Evolutionary conservation across 139 green algal species (phyloP).

Genomic region (Coelastrella sp.): DNA sequence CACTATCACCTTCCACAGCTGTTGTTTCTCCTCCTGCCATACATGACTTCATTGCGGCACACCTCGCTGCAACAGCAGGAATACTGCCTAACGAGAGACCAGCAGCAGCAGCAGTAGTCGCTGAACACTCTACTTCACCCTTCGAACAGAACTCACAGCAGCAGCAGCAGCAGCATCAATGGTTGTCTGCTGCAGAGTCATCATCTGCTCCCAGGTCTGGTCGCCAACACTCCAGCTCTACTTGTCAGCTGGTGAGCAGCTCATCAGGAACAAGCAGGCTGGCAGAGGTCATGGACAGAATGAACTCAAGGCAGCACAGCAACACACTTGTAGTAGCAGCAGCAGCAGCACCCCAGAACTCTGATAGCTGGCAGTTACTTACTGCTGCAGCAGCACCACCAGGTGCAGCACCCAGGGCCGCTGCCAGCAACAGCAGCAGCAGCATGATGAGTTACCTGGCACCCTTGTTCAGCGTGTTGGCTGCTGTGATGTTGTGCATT

Average conservation of each 20-base stretch:
- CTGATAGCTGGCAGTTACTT: neutral
- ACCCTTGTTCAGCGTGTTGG: too few species aligned
- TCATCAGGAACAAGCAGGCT: constrained; percentile 4
- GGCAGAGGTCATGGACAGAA: neutral
- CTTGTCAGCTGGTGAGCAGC: too few species aligned
- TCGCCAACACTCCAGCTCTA: too few species aligned
- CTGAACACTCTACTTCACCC: too few species aligned
- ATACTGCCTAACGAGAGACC: neutral
- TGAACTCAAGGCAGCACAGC: neutral
- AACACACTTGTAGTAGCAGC: neutral
- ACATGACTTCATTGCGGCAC: neutral
- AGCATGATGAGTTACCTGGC: too few species aligned
- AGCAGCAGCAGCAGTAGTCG: too few species aligned
- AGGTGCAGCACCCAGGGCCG: neutral
- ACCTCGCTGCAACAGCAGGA: constrained; percentile 19
- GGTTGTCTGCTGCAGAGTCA: too few species aligned
- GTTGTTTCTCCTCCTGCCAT: neutral
- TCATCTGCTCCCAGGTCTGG: too few species aligned
- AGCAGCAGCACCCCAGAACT: neutral
- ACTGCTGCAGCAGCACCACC: constrained; percentile 9
- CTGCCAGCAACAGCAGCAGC: too few species aligned
- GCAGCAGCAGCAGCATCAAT: neutral
- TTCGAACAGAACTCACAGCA: neutral
- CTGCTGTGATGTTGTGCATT: too few species aligned
- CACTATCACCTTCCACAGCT: too few species aligned